Base-by-base conservation (phyloP, 164 flowering plant species). In the Dillenia turbinata region DNA sequence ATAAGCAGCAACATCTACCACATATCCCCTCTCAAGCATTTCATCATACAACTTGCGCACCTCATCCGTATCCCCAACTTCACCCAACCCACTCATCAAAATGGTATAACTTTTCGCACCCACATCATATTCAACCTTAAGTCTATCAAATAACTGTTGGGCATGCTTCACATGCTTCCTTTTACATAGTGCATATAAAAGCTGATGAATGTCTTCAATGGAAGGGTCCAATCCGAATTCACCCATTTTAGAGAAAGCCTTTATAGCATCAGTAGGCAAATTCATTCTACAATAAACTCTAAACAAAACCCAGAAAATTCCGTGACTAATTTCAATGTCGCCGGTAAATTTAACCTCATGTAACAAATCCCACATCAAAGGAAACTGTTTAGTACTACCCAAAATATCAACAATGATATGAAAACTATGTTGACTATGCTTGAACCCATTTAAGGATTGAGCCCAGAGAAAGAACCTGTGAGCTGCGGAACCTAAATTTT, bases 401-500 rank as follows among this genome's bases (percentile, higher is more conserved):
- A 90, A 67, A 40, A 90, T 73, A 60, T 83, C 83, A 3, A 90
- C 75, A 33, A 90, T 68, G 63, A 90, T 84, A 54, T 72, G 85
- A 56, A 77, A 75, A 70, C 83, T 82, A 3, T 78, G 79, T 15
- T 11, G 52, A 40, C 83, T 84, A 60, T 78, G 96, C 56, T 61
- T 45, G 59, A 88, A 88, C 52, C 74, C 78, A 2, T 87, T 82
- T 14, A 79, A 68, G 13, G 53, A 57, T 44, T 69, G 73, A 12
- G 98, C 90, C 97, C 96, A 90, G 6, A 79, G 69, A 45, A 88
- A 90, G 82, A 90, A 87, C 13, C 96, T 80, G 71, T 88, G 88
- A 11, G 89, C 86, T 4, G 98, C 69, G 59, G 83, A 77, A 0
- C 87, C 90, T 15, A 93, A 90, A 70, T 81, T 72, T 24, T 78